Percentiles rank a stretch among this genome's conserved stretches.
Evolutionary conservation across 2,329 filamentous ascomycete species (phyloP).

Genomic region (Penicillium sp.): DNA sequence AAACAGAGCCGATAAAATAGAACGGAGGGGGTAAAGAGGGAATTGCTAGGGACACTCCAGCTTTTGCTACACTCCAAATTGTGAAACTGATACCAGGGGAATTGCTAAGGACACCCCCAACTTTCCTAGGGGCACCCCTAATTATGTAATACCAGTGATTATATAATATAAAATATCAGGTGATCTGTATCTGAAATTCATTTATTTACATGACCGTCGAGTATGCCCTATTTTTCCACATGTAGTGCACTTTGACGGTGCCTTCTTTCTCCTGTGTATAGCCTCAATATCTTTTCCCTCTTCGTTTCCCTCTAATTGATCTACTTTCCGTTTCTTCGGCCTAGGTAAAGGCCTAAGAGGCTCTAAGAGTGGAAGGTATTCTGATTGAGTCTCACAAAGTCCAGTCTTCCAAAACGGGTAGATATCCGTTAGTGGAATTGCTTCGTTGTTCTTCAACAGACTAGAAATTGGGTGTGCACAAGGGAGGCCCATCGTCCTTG

Average conservation of each 20-base stretch:
- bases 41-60: too few relatives aligned
- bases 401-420: slow-evolving; percentile 1
- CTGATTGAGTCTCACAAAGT: neutral
- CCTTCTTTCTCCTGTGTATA: neutral
- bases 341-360: neutral
- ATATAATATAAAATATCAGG: neutral
- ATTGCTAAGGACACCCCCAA: too few relatives aligned
- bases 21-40: too few relatives aligned
- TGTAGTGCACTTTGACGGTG: neutral
- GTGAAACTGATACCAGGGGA: too few relatives aligned
- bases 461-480: neutral
- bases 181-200: neutral
- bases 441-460: neutral
- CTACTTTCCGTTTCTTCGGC: neutral
- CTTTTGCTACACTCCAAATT: too few relatives aligned
- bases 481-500: neutral
- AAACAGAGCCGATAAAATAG: too few relatives aligned
- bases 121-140: neutral
- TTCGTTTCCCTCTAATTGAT: neutral
- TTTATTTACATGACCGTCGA: neutral
- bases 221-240: neutral
- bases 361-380: slow-evolving; percentile 3
- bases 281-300: neutral
- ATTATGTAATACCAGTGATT: neutral
- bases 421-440: slow-evolving; percentile 1